phyloP scores from a whole-genome alignment of 108 stramenopile species.

The Fistulifera solaris region DNA sequence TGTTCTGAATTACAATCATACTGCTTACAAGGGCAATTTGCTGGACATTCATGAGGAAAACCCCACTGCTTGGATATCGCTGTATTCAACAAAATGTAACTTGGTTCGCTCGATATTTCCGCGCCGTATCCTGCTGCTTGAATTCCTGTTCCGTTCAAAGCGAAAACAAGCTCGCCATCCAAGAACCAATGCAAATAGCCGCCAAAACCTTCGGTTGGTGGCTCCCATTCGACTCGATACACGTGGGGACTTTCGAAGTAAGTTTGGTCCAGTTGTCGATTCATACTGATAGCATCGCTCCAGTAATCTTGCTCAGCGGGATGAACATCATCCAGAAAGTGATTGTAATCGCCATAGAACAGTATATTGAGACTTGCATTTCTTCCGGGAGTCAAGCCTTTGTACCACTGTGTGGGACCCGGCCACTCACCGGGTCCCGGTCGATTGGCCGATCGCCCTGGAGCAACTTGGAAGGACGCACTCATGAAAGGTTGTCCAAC shows the following conservation, averaged over 20 bases:
- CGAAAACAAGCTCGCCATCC: slow-evolving; percentile 76
- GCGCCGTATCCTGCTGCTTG: slow-evolving; percentile 34
- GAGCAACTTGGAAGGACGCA: slow-evolving; percentile 82
- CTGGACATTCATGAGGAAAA: slow-evolving; percentile 66
- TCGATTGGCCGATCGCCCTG: slow-evolving; percentile 55
- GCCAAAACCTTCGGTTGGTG: slow-evolving; percentile 47
- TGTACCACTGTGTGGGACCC: slow-evolving; percentile 87
- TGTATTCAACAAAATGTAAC: slow-evolving; percentile 90
- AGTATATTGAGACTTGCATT: slow-evolving; percentile 80
- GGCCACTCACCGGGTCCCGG: slow-evolving; percentile 80
- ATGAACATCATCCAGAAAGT: slow-evolving; percentile 61
- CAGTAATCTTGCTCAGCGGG: slow-evolving; percentile 74
- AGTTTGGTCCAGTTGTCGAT: slow-evolving; percentile 57
- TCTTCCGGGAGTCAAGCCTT: slow-evolving; percentile 66
- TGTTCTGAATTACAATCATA: slow-evolving; percentile 75
- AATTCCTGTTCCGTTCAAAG: slow-evolving; percentile 47
- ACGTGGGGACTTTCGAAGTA: slow-evolving; percentile 80
- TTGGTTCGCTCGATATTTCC: slow-evolving; percentile 89
- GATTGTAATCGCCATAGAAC: slow-evolving; percentile 91
- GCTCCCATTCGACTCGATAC: slow-evolving; percentile 94
- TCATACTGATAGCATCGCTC: slow-evolving; percentile 91
- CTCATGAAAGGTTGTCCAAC: slow-evolving; percentile 85
- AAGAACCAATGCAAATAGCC: slow-evolving; percentile 88
- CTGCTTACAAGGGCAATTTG: slow-evolving; percentile 63
- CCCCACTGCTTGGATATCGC: slow-evolving; percentile 93